These are phyloP conservation scores for Trypanosoma rangeli DNA, from an alignment of 208 protist genomes.

Conservation along the genomic window DNA sequence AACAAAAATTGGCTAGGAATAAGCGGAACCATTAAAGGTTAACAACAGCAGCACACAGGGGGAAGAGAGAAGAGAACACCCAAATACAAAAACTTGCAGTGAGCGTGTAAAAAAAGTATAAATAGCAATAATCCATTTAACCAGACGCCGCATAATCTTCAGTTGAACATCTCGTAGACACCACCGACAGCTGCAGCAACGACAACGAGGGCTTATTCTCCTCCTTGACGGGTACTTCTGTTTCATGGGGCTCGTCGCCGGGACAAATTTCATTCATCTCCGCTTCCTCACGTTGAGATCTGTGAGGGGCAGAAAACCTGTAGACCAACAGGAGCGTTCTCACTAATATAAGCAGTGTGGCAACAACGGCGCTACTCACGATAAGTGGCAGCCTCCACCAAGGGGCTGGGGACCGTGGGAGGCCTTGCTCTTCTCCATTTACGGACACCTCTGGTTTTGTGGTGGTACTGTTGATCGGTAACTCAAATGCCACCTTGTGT, in stretches of 20 bases:
- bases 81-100: too few species aligned
- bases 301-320: background rate
- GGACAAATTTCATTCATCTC: background rate
- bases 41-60: too few species aligned
- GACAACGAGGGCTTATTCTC: background rate
- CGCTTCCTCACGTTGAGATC: background rate
- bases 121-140: too few species aligned
- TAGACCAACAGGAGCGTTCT: background rate
- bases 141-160: too few species aligned
- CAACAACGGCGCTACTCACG: background rate
- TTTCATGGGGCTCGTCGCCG: background rate
- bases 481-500: background rate
- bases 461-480: background rate
- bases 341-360: background rate
- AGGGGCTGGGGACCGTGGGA: background rate
- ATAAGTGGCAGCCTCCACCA: constrained; percentile 13
- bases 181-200: background rate
- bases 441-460: background rate
- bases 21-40: too few species aligned
- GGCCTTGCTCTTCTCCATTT: background rate
- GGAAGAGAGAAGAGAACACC: too few species aligned
- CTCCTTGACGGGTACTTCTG: too few species aligned
- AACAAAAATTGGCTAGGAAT: too few species aligned
- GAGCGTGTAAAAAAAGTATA: too few species aligned
- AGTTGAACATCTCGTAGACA: too few species aligned